Base-by-base conservation (phyloP, 441 rosid species). In the Mallotus japonicus region DNA sequence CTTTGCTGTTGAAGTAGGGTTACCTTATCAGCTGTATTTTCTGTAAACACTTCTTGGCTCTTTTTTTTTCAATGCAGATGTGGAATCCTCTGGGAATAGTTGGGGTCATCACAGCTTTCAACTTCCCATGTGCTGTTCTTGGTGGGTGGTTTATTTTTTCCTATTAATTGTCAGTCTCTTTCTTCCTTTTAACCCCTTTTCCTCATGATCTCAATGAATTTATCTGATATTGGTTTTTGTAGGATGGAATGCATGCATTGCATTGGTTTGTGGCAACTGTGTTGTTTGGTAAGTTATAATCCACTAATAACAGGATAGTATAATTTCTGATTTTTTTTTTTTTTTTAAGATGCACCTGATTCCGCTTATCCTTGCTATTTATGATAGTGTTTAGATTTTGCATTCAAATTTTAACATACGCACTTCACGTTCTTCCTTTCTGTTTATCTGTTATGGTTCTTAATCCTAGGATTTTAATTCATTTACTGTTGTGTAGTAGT, bases 181-280 rank as follows among this genome's bases (percentile, higher is more conserved):
- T 28, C 19, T 14, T 57, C 49, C 15, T 28, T 19, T 32, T 6
- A 28, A 3, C 16, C 49, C 50, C 14, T 22, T 44, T 24, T 11
- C 7, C 37, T 37, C 44, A 14, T 17, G 19, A 42, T 1, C 42
- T 69, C 28, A 19, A 53, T 5, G 42, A 8, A n/a, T 3, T 54
- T 54, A 8, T 50, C 5, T 50, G 12, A 12, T 50, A 4, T 14
- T 50, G 19, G 40, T 37, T 54, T 71, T 64, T 79, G 75, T 81
- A 92, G 97, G 99, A 73, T 95, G 99, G 99, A 95, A 95, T 80
- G 99, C 99, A 75, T 92, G 98, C 85, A 85, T 91, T 77, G 99
- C 99, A 0, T 86, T 95, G 63, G 99, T 95, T 71, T 95, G 97
- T 3, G 99, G 99, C 82, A 95, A 92, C 73, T 92, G 97, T 67